Percentiles rank a stretch among this genome's conserved stretches.
Evolutionary conservation across 805 yeast genomes (phyloP).

Genomic region (Ogataea paraovalis): DNA sequence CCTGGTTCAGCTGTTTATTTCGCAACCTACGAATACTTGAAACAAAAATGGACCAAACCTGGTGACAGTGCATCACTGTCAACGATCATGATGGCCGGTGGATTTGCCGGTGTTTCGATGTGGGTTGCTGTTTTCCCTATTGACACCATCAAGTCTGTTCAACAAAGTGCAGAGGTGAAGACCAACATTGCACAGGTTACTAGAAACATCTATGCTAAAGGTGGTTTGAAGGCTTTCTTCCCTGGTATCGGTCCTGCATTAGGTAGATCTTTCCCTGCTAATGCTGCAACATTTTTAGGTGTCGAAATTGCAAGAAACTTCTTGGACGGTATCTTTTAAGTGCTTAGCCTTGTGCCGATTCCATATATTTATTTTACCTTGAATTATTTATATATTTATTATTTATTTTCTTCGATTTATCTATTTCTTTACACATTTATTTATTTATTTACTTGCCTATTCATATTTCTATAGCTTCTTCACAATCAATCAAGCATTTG

Average conservation of each 20-base stretch:
- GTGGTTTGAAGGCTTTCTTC: constrained; percentile 89
- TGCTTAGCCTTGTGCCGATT: no score
- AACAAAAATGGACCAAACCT: constrained; percentile 50
- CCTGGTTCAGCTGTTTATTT: constrained; percentile 96
- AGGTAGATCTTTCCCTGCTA: constrained; percentile 93
- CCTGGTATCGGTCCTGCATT: constrained; percentile 97
- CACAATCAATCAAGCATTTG: no score
- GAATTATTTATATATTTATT: background rate
- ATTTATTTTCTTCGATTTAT: background rate
- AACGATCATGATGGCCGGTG: constrained; percentile 88
- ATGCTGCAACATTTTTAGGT: constrained; percentile 97
- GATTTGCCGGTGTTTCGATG: constrained; percentile 94
- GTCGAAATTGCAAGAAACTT: constrained; percentile 67
- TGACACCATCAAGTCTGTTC: constrained; percentile 86
- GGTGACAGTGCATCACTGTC: constrained; percentile 59
- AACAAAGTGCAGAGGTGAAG: constrained; percentile 58
- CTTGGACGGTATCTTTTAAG: constrained; percentile 10
- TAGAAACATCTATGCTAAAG: constrained; percentile 60
- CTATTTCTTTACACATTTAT: background rate
- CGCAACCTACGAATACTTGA: constrained; percentile 86
- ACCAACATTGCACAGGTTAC: constrained; percentile 64
- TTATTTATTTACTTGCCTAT: no score
- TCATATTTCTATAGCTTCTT: no score
- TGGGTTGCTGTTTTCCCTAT: constrained; percentile 95
- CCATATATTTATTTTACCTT: no score